Evolutionary conservation across 495 filamentous ascomycete genomes (phyloP).

Genomic region (Xylaria castorea): DNA sequence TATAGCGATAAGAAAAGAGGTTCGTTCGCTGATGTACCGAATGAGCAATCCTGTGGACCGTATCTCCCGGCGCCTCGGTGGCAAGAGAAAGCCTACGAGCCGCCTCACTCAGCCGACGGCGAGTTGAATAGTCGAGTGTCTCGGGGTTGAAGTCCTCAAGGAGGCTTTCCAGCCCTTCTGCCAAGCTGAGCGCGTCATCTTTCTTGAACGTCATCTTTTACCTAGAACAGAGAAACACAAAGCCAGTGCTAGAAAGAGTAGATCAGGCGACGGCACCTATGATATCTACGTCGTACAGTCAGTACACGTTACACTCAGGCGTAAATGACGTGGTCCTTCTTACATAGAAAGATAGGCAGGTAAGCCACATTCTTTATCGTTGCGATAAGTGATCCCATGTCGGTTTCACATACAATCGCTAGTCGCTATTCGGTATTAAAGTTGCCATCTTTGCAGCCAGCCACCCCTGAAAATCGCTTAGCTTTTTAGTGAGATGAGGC

Average conservation of each 20-base stretch:
- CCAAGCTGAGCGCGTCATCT: conserved; percentile 19
- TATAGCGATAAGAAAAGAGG: neutral
- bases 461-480: conserved; percentile 8
- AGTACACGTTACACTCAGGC: neutral
- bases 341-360: neutral
- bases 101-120: conserved; percentile 28
- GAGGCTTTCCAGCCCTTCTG: conserved; percentile 24
- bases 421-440: neutral
- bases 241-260: neutral
- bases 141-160: conserved; percentile 23
- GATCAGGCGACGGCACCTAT: neutral
- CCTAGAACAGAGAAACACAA: neutral
- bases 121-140: conserved; percentile 21
- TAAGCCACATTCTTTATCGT: neutral
- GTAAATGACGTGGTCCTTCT: neutral
- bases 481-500: conserved; percentile 14
- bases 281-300: neutral
- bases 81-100: conserved; percentile 27
- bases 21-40: conserved; percentile 20
- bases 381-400: neutral
- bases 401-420: neutral
- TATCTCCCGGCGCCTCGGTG: conserved; percentile 32
- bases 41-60: conserved; percentile 31
- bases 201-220: conserved; percentile 16
- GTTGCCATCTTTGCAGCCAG: neutral